phyloP scores from a whole-genome alignment of 148 eudicot species.

The Dianthus caryophyllus region DNA sequence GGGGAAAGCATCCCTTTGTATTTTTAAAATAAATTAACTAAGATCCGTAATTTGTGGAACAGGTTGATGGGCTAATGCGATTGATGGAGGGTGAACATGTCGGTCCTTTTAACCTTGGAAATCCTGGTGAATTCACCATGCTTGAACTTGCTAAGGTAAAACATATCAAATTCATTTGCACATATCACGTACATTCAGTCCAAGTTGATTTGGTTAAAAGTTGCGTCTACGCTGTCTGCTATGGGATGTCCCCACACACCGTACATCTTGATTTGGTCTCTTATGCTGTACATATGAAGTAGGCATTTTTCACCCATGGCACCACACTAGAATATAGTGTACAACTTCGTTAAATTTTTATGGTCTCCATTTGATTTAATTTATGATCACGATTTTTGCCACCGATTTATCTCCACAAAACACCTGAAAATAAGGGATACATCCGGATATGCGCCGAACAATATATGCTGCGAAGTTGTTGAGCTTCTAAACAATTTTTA shows the following conservation, averaged over 20 bases:
- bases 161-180: neutral
- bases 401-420: no score
- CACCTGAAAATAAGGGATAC: no score
- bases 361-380: no score
- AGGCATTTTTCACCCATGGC: neutral
- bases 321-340: no score
- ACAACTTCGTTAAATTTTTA: no score
- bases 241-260: neutral
- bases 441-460: no score
- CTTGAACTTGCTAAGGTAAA: conserved; percentile 97
- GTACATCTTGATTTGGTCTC: no score
- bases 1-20: neutral
- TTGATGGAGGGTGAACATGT: conserved; percentile 98
- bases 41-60: conserved; percentile 7
- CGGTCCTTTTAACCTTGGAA: conserved; percentile 94
- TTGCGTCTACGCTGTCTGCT: neutral
- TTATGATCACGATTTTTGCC: no score
- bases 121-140: conserved; percentile 99
- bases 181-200: neutral
- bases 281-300: neutral
- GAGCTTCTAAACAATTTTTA: no score
- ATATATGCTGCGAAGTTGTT: no score
- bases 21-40: neutral
- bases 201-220: neutral
- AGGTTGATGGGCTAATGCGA: conserved; percentile 98